phyloP scores from a whole-genome alignment of 2,329 filamentous ascomycete species.

The Sarocladium brachiariae region DNA sequence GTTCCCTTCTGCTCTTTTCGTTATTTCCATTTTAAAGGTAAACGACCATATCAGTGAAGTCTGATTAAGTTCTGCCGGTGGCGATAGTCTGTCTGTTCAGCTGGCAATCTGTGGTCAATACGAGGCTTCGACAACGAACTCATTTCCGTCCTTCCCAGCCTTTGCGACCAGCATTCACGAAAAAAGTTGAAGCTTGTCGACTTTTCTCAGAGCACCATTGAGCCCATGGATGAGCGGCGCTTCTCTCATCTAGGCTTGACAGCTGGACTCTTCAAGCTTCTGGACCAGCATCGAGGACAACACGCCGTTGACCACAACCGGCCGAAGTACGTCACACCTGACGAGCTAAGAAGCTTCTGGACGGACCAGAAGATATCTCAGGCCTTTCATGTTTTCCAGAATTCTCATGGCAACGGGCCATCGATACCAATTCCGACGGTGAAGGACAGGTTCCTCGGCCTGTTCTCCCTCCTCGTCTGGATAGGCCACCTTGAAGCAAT shows the following conservation, averaged over 20 bases:
- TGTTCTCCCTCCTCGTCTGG: constrained; percentile 2
- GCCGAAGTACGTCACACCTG: neutral
- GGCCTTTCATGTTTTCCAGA: neutral
- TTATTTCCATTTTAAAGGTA: no score
- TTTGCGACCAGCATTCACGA: no score
- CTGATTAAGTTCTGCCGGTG: no score
- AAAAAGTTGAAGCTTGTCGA: no score
- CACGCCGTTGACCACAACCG: neutral
- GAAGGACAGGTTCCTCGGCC: neutral
- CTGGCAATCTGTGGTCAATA: no score
- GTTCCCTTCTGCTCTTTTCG: no score
- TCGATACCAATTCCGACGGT: neutral
- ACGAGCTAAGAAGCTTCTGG: neutral
- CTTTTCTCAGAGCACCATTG: no score
- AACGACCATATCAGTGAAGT: no score
- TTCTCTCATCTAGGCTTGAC: neutral
- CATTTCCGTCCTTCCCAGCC: no score
- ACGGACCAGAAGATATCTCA: neutral
- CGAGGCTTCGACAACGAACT: no score
- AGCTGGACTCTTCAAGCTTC: neutral
- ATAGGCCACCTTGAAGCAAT: neutral
- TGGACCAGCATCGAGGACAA: neutral
- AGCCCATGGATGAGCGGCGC: no score
- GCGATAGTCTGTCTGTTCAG: no score
- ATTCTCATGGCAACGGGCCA: neutral